phyloP scores from a whole-genome alignment of 2,329 filamentous ascomycete genomes.

The Alternaria infectoria region DNA sequence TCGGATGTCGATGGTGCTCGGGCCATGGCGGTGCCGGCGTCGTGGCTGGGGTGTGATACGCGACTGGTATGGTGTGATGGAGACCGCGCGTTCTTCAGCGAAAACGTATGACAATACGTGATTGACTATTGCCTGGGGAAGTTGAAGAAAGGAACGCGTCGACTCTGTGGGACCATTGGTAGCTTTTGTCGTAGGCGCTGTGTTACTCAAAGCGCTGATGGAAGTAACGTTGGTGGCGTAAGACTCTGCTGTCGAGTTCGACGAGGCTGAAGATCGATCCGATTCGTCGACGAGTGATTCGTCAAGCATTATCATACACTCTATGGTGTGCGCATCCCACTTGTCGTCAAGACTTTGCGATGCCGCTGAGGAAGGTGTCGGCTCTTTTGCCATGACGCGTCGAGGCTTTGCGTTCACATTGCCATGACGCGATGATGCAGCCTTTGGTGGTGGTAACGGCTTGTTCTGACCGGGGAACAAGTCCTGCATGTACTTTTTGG shows the following conservation, averaged over 20 bases:
- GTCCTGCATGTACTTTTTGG: slow-evolving; percentile 12
- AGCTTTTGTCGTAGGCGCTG: neutral
- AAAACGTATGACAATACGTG: slow-evolving; percentile 28
- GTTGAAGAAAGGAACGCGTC: slow-evolving; percentile 6
- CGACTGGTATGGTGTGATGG: slow-evolving; percentile 12
- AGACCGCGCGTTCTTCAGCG: slow-evolving; percentile 21
- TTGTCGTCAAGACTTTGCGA: neutral
- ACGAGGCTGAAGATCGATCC: slow-evolving; percentile 4
- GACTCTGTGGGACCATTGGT: neutral
- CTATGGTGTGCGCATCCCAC: neutral
- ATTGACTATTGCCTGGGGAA: slow-evolving; percentile 26
- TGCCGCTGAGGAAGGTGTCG: neutral
- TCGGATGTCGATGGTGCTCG: slow-evolving; percentile 28
- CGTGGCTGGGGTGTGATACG: slow-evolving; percentile 20
- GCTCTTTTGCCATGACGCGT: neutral
- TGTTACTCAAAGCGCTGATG: neutral
- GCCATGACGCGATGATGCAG: neutral
- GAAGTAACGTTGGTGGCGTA: neutral
- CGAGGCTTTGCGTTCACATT: neutral
- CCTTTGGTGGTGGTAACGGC: slow-evolving; percentile 2
- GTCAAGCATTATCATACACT: slow-evolving; percentile 8
- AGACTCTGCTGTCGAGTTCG: slow-evolving; percentile 13
- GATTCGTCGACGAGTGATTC: neutral
- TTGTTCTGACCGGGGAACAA: slow-evolving; percentile 11
- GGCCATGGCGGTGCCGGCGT: slow-evolving; percentile 22